Evolutionary conservation across 352 stramenopile species (phyloP), one percentile per base, ranked within the genome.

Genomic region (Pythium aquatile): DNA sequence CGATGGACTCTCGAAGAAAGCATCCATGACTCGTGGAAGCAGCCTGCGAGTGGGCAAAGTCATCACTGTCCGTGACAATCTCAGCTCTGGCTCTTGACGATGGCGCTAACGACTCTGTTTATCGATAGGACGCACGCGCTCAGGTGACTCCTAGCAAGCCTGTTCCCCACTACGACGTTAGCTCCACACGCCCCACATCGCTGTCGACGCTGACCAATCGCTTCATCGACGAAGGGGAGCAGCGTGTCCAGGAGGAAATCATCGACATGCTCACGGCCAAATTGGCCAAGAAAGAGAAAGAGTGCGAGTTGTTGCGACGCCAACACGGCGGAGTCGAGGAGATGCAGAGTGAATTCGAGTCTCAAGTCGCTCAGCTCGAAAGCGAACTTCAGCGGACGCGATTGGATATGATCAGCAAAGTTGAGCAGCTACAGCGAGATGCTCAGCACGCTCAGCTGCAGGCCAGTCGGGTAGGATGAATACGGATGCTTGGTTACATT

Each of bases 181-280:
- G 6, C 5, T 29, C 24, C 16, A 13, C 28, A 11, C 52, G 52
- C 17, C 52, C 26, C n/a, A 42, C 29, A 32, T 17, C 35, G 16
- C 39, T 44, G 16, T 11, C 54, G 9, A 8, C 35, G 37, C 52
- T 35, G 42, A 40, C 44, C 8, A 51, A 26, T 35, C 47, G 55
- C 24, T 53, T 78, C 28, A 57, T 81, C 16, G 78, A 84, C 35
- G 69, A 78, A 33, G 79, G 81, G 56, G 82, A 91, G 58, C 58
- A 62, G 9, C 73, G 80, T 52, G 73, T 89, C 33, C 78, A 87
- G 55, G 69, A 86, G 5, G 75, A 86, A 59, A 74, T 89, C 9
- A 71, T 87, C 14, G 78, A 91, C 56, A 82, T 91, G 69, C 76
- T 91, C 20, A 82, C 76, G 0, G 56, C 65, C 35, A 87, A 86